These are phyloP conservation scores for Phylloporus scabripes DNA, from an alignment of 768 basidiomycete species.

Conservation along the genomic window DNA sequence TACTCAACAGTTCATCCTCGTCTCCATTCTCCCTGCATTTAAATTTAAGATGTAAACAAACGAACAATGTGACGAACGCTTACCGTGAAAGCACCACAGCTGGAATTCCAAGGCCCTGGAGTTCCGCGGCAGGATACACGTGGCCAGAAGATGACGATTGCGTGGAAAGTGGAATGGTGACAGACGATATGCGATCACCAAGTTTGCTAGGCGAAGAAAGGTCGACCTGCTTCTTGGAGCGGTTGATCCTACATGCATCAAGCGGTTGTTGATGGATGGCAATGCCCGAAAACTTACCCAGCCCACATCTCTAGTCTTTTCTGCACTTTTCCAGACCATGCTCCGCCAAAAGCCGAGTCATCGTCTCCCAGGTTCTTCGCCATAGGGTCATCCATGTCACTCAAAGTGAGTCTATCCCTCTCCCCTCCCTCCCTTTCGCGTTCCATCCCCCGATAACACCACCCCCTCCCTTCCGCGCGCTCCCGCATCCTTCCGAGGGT, in stretches of 20 bases:
- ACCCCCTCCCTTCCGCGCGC: slow-evolving; percentile 23
- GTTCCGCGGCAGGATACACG: slow-evolving; percentile 22
- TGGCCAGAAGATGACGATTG: slow-evolving; percentile 34
- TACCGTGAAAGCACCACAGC: slow-evolving; percentile 39
- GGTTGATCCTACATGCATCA: slow-evolving; percentile 29
- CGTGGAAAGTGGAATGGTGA: slow-evolving; percentile 29
- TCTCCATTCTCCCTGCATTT: slow-evolving; percentile 34
- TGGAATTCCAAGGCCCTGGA: slow-evolving; percentile 30
- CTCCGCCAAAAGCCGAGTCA: slow-evolving; percentile 31
- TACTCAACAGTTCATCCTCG: slow-evolving; percentile 67
- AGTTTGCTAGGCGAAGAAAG: slow-evolving; percentile 21
- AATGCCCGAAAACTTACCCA: slow-evolving; percentile 31
- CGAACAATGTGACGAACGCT: slow-evolving; percentile 1
- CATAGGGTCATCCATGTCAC: slow-evolving; percentile 27
- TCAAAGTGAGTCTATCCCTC: slow-evolving; percentile 25
- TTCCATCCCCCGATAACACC: slow-evolving; percentile 13
- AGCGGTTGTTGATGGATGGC: not conserved
- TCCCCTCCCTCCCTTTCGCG: slow-evolving; percentile 27
- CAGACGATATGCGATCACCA: slow-evolving; percentile 22
- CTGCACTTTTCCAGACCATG: slow-evolving; percentile 40
- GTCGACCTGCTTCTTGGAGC: slow-evolving; percentile 30
- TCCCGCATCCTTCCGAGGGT: slow-evolving; percentile 24
- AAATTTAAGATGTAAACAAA: not conserved
- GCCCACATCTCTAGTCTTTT: slow-evolving; percentile 47
- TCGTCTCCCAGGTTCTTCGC: slow-evolving; percentile 26